A percentile compares a stretch with the other conserved stretches of the same genome.
phyloP scores from a whole-genome alignment of 78 protist species.

The Reticulomyxa filosa region DNA sequence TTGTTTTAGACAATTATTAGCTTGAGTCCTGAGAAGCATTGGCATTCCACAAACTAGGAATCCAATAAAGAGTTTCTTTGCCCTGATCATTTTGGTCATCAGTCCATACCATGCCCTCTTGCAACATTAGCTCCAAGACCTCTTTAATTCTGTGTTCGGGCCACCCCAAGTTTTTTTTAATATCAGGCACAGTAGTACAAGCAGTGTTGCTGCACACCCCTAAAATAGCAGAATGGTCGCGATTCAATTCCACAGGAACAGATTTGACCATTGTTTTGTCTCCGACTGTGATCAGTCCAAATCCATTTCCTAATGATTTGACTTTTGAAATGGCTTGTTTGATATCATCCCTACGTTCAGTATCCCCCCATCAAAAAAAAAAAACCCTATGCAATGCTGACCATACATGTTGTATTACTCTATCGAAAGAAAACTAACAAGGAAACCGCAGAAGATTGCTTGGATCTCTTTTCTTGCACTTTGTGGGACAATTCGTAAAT shows the following conservation, averaged over 20 bases:
- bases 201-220: neutral
- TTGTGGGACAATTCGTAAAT: slow-evolving; percentile 18
- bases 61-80: too few relatives aligned
- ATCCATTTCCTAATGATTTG: slow-evolving; percentile 39
- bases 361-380: neutral
- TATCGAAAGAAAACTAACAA: too few relatives aligned
- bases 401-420: neutral
- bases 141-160: neutral
- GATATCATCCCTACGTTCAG: slow-evolving; percentile 40
- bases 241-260: slow-evolving; percentile 55
- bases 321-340: slow-evolving; percentile 41
- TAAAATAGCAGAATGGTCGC: slow-evolving; percentile 26
- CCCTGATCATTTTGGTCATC: slow-evolving; percentile 7
- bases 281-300: slow-evolving; percentile 20
- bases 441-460: too few relatives aligned
- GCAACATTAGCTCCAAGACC: neutral
- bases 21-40: too few relatives aligned
- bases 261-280: slow-evolving; percentile 36
- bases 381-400: neutral
- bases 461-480: neutral
- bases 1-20: too few relatives aligned
- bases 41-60: too few relatives aligned
- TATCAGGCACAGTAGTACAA: neutral
- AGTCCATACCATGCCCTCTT: slow-evolving; percentile 18
- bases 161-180: slow-evolving; percentile 1